phyloP scores from a whole-genome alignment of 345 rosid species.

The Diplotaxis tenuifolia region DNA sequence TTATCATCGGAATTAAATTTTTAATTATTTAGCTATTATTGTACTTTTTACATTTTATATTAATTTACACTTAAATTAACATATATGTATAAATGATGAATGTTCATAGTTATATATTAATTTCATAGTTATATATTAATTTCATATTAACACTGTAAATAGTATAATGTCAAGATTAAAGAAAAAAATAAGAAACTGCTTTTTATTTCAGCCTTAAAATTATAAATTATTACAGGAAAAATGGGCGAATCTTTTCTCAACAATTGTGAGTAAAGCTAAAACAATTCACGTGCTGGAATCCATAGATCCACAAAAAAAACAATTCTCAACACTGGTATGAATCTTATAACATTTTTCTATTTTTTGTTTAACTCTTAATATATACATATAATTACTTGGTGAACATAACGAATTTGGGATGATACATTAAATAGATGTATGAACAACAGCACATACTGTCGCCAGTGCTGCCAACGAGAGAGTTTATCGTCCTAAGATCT shows the following conservation, averaged over 20 bases:
- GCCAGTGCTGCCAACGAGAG: slow-evolving; percentile 67
- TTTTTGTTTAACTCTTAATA: neutral
- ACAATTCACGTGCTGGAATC: slow-evolving; percentile 49
- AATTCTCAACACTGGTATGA: slow-evolving; percentile 54
- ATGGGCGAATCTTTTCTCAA: slow-evolving; percentile 63
- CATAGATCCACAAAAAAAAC: slow-evolving; percentile 34
- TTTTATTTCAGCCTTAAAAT: neutral
- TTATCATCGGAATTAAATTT: neutral
- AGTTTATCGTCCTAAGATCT: slow-evolving; percentile 56
- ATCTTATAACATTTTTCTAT: neutral
- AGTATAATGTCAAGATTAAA: neutral
- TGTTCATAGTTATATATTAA: neutral
- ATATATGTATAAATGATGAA: neutral
- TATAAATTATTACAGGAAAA: slow-evolving; percentile 43
- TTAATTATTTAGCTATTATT: neutral
- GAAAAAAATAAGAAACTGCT: neutral
- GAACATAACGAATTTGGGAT: neutral
- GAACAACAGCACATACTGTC: slow-evolving; percentile 70
- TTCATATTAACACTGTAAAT: neutral
- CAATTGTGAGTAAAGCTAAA: slow-evolving; percentile 57
- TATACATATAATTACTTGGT: neutral
- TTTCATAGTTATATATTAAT: neutral
- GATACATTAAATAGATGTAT: slow-evolving; percentile 47
- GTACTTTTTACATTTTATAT: neutral
- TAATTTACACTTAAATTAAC: neutral